These are phyloP conservation scores for Dryas alaskensis DNA, from an alignment of 306 rosid genomes.

Conservation along the genomic window DNA sequence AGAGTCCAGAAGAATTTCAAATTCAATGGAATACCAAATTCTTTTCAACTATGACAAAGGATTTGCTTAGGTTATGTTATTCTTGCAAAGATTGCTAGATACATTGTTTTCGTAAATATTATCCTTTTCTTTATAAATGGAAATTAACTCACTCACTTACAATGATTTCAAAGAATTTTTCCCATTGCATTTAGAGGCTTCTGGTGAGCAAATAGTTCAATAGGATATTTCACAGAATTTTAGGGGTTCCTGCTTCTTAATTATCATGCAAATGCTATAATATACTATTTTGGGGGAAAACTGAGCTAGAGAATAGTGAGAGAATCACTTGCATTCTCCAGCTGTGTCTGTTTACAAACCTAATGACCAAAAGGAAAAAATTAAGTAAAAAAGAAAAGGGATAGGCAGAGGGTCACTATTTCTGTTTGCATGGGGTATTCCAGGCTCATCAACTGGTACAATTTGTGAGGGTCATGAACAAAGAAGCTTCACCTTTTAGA, in stretches of 20 bases:
- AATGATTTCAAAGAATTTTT: no score
- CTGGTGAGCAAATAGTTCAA: no score
- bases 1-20: neutral
- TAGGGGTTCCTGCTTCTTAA: no score
- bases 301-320: no score
- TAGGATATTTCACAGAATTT: no score
- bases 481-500: conserved; percentile 61
- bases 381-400: neutral
- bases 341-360: no score
- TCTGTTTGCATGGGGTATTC: no score
- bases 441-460: conserved; percentile 33
- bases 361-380: neutral
- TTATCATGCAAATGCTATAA: no score
- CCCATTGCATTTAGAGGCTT: no score
- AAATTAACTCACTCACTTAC: neutral
- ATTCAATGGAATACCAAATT: neutral
- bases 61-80: neutral
- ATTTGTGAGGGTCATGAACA: conserved; percentile 56
- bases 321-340: no score
- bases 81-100: neutral
- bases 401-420: no score
- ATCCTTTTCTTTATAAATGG: neutral
- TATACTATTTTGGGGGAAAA: no score
- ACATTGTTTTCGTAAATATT: neutral
- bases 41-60: neutral